Percentiles rank a stretch among this genome's conserved stretches.
Evolutionary conservation across 2,329 filamentous ascomycete species (phyloP).

Genomic region (Ophioceras dolichostomum): DNA sequence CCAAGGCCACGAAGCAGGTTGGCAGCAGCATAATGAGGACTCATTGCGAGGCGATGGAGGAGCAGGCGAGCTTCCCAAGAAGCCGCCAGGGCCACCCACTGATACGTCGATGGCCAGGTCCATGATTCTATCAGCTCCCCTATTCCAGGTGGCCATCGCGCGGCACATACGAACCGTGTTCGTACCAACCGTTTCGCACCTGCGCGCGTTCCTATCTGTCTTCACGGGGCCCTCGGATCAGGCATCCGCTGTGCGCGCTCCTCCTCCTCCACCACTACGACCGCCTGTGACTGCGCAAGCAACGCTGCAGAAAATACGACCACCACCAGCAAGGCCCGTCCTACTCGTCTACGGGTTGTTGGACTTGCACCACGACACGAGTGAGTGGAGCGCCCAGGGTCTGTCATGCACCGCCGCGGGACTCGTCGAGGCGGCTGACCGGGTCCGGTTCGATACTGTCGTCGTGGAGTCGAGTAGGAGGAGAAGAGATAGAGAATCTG

Average conservation of each 20-base stretch:
- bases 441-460: slow-evolving; percentile 28
- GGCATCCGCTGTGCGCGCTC: too few species aligned
- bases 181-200: slow-evolving; percentile 60
- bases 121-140: slow-evolving; percentile 32
- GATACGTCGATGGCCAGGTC: background rate
- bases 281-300: background rate
- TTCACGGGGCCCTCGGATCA: slow-evolving; percentile 30
- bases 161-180: slow-evolving; percentile 61
- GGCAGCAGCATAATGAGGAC: slow-evolving; percentile 9
- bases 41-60: too few species aligned
- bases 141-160: slow-evolving; percentile 57
- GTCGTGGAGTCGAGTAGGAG: slow-evolving; percentile 31
- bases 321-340: slow-evolving; percentile 18
- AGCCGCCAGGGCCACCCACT: too few species aligned
- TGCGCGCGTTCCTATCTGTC: slow-evolving; percentile 63
- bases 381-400: slow-evolving; percentile 67
- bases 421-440: slow-evolving; percentile 47
- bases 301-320: background rate
- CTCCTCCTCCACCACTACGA: slow-evolving; percentile 14
- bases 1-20: slow-evolving; percentile 1
- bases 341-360: slow-evolving; percentile 56
- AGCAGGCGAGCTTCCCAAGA: too few species aligned
- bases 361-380: slow-evolving; percentile 51
- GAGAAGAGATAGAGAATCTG: too few species aligned
- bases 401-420: slow-evolving; percentile 49